Percentiles rank a stretch among this genome's conserved stretches.
Conservation (phyloP, 169 alveolate species). For the Cryptosporidium viatorum region DNA sequence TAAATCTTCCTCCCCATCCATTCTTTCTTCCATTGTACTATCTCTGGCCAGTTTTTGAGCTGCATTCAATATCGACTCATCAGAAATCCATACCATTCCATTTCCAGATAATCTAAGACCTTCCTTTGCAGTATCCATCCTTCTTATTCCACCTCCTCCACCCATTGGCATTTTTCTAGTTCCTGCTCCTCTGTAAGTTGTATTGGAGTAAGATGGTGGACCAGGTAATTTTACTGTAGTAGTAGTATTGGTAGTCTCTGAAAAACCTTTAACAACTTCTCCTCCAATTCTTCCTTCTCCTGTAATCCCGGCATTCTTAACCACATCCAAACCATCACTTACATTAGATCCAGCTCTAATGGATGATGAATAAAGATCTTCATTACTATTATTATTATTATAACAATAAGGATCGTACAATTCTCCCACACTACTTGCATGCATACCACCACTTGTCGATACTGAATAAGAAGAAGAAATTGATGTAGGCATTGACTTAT, state of each 20-base stretch:
- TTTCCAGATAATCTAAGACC: neutral
- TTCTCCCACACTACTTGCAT: neutral
- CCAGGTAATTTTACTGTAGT: neutral
- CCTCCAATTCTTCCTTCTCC: neutral
- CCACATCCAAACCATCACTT: constrained; percentile 1
- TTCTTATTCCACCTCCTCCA: neutral
- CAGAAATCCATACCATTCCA: constrained; percentile 7
- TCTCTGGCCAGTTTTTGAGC: constrained; percentile 38
- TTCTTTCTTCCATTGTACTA: neutral
- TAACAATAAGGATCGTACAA: constrained; percentile 37
- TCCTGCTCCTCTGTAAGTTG: neutral
- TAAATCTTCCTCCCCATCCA: neutral
- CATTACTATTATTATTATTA: too few species aligned
- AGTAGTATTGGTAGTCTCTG: neutral
- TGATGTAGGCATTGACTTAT: neutral
- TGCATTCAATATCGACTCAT: constrained; percentile 27
- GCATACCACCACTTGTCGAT: neutral
- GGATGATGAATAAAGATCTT: neutral
- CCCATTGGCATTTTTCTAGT: neutral
- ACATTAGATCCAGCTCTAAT: neutral
- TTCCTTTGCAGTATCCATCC: neutral
- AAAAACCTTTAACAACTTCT: too few species aligned
- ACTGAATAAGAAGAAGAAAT: neutral
- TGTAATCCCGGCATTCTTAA: neutral
- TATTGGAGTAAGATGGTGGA: neutral